Conservation (phyloP, 352 stramenopile species). For the Phytophthora pistaciae region DNA sequence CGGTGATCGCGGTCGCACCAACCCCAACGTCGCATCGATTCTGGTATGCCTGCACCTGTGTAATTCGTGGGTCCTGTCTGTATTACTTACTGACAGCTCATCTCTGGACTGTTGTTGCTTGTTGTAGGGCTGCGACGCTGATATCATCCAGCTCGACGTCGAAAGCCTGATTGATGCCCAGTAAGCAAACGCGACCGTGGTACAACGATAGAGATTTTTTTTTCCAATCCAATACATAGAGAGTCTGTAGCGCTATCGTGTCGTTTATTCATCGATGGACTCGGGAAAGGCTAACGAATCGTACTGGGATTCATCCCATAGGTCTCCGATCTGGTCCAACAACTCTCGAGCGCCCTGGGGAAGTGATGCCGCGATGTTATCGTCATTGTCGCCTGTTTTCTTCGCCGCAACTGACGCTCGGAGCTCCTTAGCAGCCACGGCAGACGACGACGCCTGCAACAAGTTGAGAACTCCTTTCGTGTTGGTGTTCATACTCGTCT, state of each 20-base stretch:
- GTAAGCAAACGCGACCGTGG: conserved; percentile 21
- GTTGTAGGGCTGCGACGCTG: conserved; percentile 82
- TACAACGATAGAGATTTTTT: conserved; percentile 1
- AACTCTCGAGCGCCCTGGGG: conserved; percentile 51
- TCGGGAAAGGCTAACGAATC: conserved; percentile 73
- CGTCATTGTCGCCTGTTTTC: conserved; percentile 4
- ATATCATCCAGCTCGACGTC: conserved; percentile 99
- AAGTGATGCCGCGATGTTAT: conserved; percentile 21
- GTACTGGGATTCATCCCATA: conserved; percentile 89
- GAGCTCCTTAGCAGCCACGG: conserved; percentile 46
- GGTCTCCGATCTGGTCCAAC: conserved; percentile 71
- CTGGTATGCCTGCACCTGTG: conserved; percentile 55
- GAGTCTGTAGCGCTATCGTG: conserved; percentile 15
- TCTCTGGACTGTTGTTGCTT: conserved; percentile 43
- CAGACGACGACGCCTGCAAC: conserved; percentile 61
- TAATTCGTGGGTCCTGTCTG: neutral
- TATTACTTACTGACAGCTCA: neutral
- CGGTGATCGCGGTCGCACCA: conserved; percentile 97
- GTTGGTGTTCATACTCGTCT: conserved; percentile 69
- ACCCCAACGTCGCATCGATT: conserved; percentile 94
- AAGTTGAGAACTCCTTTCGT: conserved; percentile 73
- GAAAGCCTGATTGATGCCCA: conserved; percentile 86
- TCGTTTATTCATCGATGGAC: conserved; percentile 9
- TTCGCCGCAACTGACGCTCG: conserved; percentile 9
- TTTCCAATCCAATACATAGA: conserved; percentile 18